Base-by-base conservation (phyloP, 305 asterid species). In the Stenogyne calaminthoides region DNA sequence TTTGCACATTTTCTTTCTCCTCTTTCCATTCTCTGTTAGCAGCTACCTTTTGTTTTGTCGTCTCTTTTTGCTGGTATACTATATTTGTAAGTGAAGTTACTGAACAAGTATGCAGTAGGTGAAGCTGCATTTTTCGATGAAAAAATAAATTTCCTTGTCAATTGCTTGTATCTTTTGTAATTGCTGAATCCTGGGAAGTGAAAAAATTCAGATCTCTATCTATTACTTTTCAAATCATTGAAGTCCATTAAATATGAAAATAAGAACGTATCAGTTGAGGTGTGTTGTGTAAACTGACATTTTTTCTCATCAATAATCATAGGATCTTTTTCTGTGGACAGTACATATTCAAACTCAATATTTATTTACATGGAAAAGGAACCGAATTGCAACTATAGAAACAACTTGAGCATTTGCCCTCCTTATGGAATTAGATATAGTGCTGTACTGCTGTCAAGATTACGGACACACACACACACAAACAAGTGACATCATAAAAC, bases 101-200 rank as follows among this genome's bases (percentile, higher is more conserved):
- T 47, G 4, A 42, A 55, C 64, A 36, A 67, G 73, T 42, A 32
- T 56, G 57, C n/a, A 60, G 39, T 65, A 32, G 10, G 11, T 36
- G 36, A 68, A 20, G 49, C n/a, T 10, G 11, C 64, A 59, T 29
- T 51, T 29, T 44, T 62, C 39, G 6, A 25, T 51, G 63, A 32
- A 64, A 37, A 37, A n/a, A n/a, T 62, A 29, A 5, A 25, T 20
- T 72, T 55, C 57, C 22, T 9, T 47, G 9, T 70, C 62, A 34
- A 55, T 49, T 70, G 66, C 16, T 74, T 74, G 59, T 37, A 64
- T 19, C 40, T 64, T 36, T 69, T 19, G 54, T 59, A 12, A 59
- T 47, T 47, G 49, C 71, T 71, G 66, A 49, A 63, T 14, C 32
- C 63, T 40, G 58, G 64, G 15, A 54, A 69, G 65, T 66, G 65